These are phyloP conservation scores for Diaporthe citriasiana DNA, from an alignment of 2,329 filamentous ascomycete genomes.

Conservation along the genomic window DNA sequence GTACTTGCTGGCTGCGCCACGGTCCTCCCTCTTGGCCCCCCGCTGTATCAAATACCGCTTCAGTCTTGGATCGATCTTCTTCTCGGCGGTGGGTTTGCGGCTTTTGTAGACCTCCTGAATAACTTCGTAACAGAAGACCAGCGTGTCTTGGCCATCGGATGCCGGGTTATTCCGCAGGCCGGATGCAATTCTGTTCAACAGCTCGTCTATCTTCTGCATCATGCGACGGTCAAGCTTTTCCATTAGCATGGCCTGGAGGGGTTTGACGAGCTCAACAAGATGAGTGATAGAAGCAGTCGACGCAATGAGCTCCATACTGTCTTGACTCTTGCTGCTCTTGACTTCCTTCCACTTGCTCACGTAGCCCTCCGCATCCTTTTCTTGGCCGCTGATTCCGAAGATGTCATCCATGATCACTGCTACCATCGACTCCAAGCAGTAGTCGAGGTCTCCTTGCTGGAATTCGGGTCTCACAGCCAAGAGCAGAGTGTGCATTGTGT, in stretches of 20 bases:
- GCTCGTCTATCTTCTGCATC: conserved; percentile 90
- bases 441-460: conserved; percentile 87
- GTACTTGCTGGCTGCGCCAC: conserved; percentile 81
- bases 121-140: conserved; percentile 96
- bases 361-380: conserved; percentile 98
- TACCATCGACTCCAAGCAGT: conserved; percentile 84
- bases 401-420: conserved; percentile 96
- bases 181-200: conserved; percentile 85
- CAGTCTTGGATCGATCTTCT: conserved; percentile 72
- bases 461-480: conserved; percentile 81
- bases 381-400: conserved; percentile 91
- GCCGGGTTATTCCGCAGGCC: conserved; percentile 87
- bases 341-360: conserved; percentile 97
- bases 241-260: conserved; percentile 82
- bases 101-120: conserved; percentile 87
- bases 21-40: conserved; percentile 80
- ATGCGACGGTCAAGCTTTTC: conserved; percentile 88
- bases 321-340: conserved; percentile 97
- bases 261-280: conserved; percentile 81
- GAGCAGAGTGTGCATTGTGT: conserved; percentile 92
- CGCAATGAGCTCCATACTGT: conserved; percentile 94
- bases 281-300: conserved; percentile 82
- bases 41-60: conserved; percentile 86
- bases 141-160: conserved; percentile 82
- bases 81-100: conserved; percentile 64